phyloP scores from a whole-genome alignment of 2,329 filamentous ascomycete species.

The Neonectria coccinea region DNA sequence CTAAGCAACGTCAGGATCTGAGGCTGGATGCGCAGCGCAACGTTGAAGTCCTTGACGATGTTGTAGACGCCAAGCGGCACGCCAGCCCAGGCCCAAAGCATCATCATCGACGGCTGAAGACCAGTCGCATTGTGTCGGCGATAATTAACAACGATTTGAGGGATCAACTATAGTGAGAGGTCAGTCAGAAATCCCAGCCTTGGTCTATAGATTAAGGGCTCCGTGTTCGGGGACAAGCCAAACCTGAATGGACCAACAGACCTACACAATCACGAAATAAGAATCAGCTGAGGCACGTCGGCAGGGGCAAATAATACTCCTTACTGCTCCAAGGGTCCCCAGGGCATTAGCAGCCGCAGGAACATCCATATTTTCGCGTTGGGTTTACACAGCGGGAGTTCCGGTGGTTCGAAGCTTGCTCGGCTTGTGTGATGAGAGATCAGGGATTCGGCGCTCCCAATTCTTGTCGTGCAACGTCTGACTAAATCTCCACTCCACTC shows the following conservation, averaged over 20 bases:
- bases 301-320: constrained; percentile 23
- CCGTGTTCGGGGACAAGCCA: constrained; percentile 14
- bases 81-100: constrained; percentile 76
- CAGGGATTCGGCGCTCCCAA: constrained; percentile 3
- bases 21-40: constrained; percentile 57
- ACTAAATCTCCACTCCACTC: constrained; percentile 1
- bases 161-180: constrained; percentile 65
- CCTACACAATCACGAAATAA: constrained; percentile 31
- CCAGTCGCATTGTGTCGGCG: constrained; percentile 73
- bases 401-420: neutral
- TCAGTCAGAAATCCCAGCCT: constrained; percentile 8
- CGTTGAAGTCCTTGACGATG: constrained; percentile 56
- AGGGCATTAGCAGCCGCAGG: constrained; percentile 68
- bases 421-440: neutral
- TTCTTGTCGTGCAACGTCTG: neutral
- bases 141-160: constrained; percentile 77
- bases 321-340: constrained; percentile 69
- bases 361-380: constrained; percentile 58
- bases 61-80: constrained; percentile 71
- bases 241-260: constrained; percentile 76
- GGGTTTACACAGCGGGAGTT: neutral
- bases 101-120: constrained; percentile 77
- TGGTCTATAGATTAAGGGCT: neutral
- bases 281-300: rapidly evolving
- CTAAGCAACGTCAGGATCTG: constrained; percentile 58